These are phyloP conservation scores for Colletotrichum ledebouriae DNA, from an alignment of 2,329 filamentous ascomycete genomes.

Conservation along the genomic window DNA sequence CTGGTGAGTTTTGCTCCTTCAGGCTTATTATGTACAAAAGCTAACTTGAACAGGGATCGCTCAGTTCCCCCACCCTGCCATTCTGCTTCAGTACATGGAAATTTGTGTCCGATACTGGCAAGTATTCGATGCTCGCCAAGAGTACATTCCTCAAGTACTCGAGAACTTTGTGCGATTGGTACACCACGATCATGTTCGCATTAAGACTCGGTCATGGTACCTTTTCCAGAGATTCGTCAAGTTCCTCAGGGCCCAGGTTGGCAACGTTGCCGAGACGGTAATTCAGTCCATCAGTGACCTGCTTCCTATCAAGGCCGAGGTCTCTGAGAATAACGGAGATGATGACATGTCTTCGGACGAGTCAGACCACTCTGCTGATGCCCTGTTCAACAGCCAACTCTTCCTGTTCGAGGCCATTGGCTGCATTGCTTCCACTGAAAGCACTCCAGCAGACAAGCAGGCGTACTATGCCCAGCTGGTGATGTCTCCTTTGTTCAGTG, in stretches of 20 bases:
- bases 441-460: constrained; percentile 86
- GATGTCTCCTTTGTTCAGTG: constrained; percentile 89
- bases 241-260: constrained; percentile 85
- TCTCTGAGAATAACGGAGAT: constrained; percentile 81
- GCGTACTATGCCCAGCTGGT: constrained; percentile 88
- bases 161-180: constrained; percentile 93
- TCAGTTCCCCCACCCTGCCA: constrained; percentile 88
- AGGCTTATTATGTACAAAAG: constrained; percentile 25
- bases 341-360: constrained; percentile 97
- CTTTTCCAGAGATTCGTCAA: constrained; percentile 94
- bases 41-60: constrained; percentile 75
- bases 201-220: constrained; percentile 95
- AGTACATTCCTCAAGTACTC: constrained; percentile 86
- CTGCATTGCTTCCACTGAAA: constrained; percentile 85
- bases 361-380: constrained; percentile 89
- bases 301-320: constrained; percentile 89
- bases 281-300: constrained; percentile 92
- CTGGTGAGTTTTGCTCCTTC: constrained; percentile 69
- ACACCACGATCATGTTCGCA: constrained; percentile 87
- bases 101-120: constrained; percentile 94
- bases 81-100: constrained; percentile 97
- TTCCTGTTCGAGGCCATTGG: constrained; percentile 96
- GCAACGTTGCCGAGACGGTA: constrained; percentile 90
- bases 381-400: constrained; percentile 90
- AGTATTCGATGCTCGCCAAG: constrained; percentile 89